Conservation (phyloP, 1,284 basidiomycete species). For the Psilocybe mexicana region DNA sequence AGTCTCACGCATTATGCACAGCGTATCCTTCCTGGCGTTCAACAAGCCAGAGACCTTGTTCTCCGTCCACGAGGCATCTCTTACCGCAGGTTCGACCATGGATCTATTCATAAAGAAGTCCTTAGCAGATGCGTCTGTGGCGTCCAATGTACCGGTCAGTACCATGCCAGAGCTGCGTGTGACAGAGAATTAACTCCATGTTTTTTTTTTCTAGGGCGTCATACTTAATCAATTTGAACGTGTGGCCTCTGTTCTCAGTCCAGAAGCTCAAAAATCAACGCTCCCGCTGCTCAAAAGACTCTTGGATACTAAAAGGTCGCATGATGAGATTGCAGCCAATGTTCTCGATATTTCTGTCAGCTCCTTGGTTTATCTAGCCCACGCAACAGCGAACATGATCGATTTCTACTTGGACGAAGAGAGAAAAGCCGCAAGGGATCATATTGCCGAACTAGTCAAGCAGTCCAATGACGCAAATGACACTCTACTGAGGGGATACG, state of each 20-base stretch:
- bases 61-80: slow-evolving; percentile 2
- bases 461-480: neutral
- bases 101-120: neutral
- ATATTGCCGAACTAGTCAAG: slow-evolving; percentile 5
- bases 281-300: neutral
- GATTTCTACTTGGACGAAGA: slow-evolving; percentile 7
- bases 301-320: neutral
- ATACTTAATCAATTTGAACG: neutral
- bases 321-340: slow-evolving; percentile 2
- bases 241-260: neutral
- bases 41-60: slow-evolving; percentile 7
- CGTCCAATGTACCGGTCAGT: neutral
- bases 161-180: too few relatives aligned
- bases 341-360: slow-evolving; percentile 7
- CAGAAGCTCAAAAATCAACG: neutral
- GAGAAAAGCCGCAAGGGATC: neutral
- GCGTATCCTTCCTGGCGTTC: slow-evolving; percentile 6
- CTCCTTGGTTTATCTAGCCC: slow-evolving; percentile 5
- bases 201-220: neutral
- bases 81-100: neutral
- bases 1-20: neutral
- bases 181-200: too few relatives aligned
- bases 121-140: neutral
- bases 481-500: slow-evolving; percentile 3
- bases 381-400: slow-evolving; percentile 3